A percentile compares a stretch with the other conserved stretches of the same genome.
Conservation (phyloP, 2,329 filamentous ascomycete species). For the Nothophaeocryptopus gaeumannii region DNA sequence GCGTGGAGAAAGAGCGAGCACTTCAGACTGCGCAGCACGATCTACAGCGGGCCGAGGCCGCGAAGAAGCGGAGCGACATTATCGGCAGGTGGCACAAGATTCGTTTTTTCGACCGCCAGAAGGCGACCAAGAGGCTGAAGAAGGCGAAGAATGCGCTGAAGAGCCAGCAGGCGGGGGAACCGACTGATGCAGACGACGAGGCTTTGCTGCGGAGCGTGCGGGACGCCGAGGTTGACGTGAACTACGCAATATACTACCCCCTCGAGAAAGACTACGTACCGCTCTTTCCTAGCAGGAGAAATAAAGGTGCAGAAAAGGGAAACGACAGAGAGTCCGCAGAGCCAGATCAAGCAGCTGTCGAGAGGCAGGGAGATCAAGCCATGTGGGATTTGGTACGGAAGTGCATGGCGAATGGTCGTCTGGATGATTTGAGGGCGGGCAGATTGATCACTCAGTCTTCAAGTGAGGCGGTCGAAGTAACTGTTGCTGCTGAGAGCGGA, state of each 20-base stretch:
- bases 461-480: conserved; percentile 1
- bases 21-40: conserved; percentile 65
- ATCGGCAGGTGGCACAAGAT: conserved; percentile 80
- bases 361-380: conserved; percentile 47
- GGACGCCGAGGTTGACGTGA: conserved; percentile 66
- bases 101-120: conserved; percentile 80
- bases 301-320: conserved; percentile 31
- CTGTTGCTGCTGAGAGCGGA: not conserved
- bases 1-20: conserved; percentile 69
- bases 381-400: conserved; percentile 68
- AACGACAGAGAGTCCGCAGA: conserved; percentile 36
- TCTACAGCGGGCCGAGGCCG: conserved; percentile 57
- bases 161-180: conserved; percentile 43
- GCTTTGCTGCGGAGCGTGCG: conserved; percentile 23
- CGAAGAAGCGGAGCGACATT: conserved; percentile 65
- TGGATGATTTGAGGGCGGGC: conserved; percentile 58
- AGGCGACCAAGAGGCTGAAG: conserved; percentile 65
- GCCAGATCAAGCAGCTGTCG: conserved; percentile 39
- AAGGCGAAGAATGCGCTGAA: conserved; percentile 60
- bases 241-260: conserved; percentile 72
- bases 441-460: conserved; percentile 25
- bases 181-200: conserved; percentile 38
- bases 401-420: conserved; percentile 57
- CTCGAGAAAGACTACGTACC: conserved; percentile 67
- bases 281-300: conserved; percentile 43